Base-by-base conservation (phyloP, 495 filamentous ascomycete species). In the Aspergillus avenaceus region DNA sequence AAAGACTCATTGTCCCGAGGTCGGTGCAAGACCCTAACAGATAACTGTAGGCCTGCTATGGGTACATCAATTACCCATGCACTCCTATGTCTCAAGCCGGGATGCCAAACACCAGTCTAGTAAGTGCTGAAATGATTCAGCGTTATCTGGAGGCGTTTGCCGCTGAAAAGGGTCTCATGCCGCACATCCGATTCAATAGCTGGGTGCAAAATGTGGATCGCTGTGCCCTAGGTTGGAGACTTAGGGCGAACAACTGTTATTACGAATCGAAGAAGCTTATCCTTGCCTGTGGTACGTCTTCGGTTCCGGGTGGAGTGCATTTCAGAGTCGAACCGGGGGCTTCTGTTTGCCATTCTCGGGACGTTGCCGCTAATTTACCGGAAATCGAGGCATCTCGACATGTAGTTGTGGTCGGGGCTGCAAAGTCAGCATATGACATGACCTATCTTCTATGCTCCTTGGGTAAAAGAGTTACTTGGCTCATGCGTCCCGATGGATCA, bases 401-500 rank as follows among this genome's bases (percentile, higher is more conserved):
- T 5, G 62, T 54, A 1, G 49, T 54, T 7, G 62, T 65, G 13
- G 18, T 59, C 12, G 60, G 60, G 12, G 60, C 46, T 0, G 49
- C 60, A n/a, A 65, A 65, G 41, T 65, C 62, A n/a, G 54, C 60
- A 0, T 65, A 57, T 25, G 62, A 65, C 18, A 48, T 57, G 0
- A 49, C 61, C 0, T 65, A 56, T 29, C 36, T 61, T 8, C 44
- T 63, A 4, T 34, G 49, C 18, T 29, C 28, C 19, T 53, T 58
- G 5, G 75, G 75, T 2, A 76, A 76, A 52, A 59, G 67, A 28
- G 82, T 90, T 0, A 67, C 83, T 43, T 86, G 82, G 85, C 67
- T 90, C 1, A 86, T 91, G 47, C 72, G 87, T 49, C 75, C 77
- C 21, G 81, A 70, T 8, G 86, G 86, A 1, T 75, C 82, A 53